Base-by-base conservation (phyloP, 2,329 filamentous ascomycete species). In the Didymosphaeria variabile region DNA sequence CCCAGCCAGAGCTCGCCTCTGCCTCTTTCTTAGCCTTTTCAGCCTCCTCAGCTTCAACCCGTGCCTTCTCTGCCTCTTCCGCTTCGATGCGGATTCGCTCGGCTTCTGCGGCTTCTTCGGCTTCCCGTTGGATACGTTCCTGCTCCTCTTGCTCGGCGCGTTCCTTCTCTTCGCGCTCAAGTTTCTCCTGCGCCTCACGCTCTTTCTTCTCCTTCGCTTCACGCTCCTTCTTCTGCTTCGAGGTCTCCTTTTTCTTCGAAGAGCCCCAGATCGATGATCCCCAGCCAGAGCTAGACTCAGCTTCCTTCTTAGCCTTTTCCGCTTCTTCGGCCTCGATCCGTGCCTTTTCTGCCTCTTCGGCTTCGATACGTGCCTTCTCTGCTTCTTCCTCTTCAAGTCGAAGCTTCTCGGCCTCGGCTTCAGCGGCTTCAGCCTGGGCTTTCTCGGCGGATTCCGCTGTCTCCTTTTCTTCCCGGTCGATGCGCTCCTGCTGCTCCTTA, bases 71-170 rank as follows among this genome's bases (percentile, higher is more conserved):
- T 17, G 44, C 44, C 44, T 58, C 44, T 46, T 46, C 44, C 15
- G 45, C 52, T 50, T 59, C 59, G 29, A 29, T 51, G 36, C 58
- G 49, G 13, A 49, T 21, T 10, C 47, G 32, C 32, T 60, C 53
- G 4, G 60, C 51, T 56, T 62, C 58, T 54, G 59, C 74, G 65
- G 44, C 44, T 23, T 46, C 44, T 21, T 21, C 63, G 57, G 68
- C 67, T 72, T 69, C 84, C 81, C 32, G 72, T 75, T 68, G 81
- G 81, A 32, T 78, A 79, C 67, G 67, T 31, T 70, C 71, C 12
- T 67, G 65, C 50, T 72, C 71, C 70, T 81, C 82, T 66, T 55
- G 71, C 70, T 77, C 71, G n/a, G 67, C 60, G 4, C 62, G 66
- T 58, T 74, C 71, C 60, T 63, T 67, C 52, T 73, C 67, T 23